Evolutionary conservation across 139 green algal species (phyloP), one percentile per base, ranked within the genome.

Genomic region (Mychonastes homosphaera): DNA sequence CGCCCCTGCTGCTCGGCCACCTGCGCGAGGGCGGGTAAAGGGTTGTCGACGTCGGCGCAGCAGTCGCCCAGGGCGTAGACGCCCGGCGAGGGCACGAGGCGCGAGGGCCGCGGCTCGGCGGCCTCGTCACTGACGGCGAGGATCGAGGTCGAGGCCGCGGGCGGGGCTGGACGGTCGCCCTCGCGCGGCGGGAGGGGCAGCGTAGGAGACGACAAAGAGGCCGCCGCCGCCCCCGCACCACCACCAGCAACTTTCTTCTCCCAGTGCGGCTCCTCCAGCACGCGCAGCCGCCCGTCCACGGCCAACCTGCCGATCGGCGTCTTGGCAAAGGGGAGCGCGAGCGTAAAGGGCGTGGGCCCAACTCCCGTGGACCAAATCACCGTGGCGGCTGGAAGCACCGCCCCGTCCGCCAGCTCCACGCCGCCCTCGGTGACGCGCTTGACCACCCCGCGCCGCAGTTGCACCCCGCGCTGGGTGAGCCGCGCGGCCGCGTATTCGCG

Each of bases 1-100:
- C 73, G 72, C 30, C 89, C 88, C 68, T 96, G 85, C 73, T 96
- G 90, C 70, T 97, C 87, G 7, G 88, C 88, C n/a, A 93, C 84
- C 81, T 95, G 87, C 4, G 88, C 88, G 13, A 96, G 71, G 0
- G 89, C 79, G 0, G 88, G 88, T 49, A 97, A 66, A 6, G 89
- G 89, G 12, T 47, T 63, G 18, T 85, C 75, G 15, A 58, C 35
- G 56, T 90, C 84, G n/a, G 81, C 84, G 24, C 73, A 82, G 72
- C 87, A 95, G 76, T 96, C 88, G 0, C 88, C 88, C 26, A 95
- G 56, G 1, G 84, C 83, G 35, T 79, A 96, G 12, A 90, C 72
- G 65, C 72, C 41, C 1, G 43, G 46, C 48, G 78, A 38, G 2
- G 64, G 63, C 15, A 34, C 35, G 35, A 70, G 29, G 3, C 18